Evolutionary conservation across 495 filamentous ascomycete genomes (phyloP).

Genomic region (Penicillium ochrochloron): DNA sequence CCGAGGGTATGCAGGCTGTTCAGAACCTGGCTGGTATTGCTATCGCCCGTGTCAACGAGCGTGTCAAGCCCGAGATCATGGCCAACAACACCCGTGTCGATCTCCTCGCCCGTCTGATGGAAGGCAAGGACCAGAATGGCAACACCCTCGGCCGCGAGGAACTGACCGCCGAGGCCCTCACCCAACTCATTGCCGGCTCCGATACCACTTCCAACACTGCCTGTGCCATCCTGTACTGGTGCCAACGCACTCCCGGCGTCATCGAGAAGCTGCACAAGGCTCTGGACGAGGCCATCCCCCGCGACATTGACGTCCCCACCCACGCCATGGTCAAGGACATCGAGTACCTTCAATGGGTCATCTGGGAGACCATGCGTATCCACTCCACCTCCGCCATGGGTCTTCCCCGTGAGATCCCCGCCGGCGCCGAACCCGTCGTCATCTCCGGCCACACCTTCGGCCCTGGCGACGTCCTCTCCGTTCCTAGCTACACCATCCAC

Average conservation of each 20-base stretch:
- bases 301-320: conserved; percentile 63
- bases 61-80: conserved; percentile 66
- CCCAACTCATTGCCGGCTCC: conserved; percentile 87
- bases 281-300: conserved; percentile 71
- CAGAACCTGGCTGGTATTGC: conserved; percentile 65
- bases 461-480: conserved; percentile 75
- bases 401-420: conserved; percentile 79
- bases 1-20: conserved; percentile 52
- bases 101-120: conserved; percentile 81
- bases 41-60: conserved; percentile 75
- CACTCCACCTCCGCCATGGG: conserved; percentile 89
- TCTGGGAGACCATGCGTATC: conserved; percentile 88
- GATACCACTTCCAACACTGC: conserved; percentile 91
- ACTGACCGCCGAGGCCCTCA: conserved; percentile 85
- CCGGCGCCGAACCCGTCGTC: conserved; percentile 57
- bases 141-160: conserved; percentile 74
- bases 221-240: conserved; percentile 84
- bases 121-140: conserved; percentile 82
- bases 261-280: conserved; percentile 70
- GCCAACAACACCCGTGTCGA: conserved; percentile 68
- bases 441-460: conserved; percentile 68
- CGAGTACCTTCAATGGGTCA: conserved; percentile 70
- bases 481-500: conserved; percentile 89
- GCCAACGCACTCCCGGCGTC: conserved; percentile 70
- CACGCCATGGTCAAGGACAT: conserved; percentile 76